Evolutionary conservation across 2,329 filamentous ascomycete species (phyloP).

Genomic region (Colletotrichum scovillei): DNA sequence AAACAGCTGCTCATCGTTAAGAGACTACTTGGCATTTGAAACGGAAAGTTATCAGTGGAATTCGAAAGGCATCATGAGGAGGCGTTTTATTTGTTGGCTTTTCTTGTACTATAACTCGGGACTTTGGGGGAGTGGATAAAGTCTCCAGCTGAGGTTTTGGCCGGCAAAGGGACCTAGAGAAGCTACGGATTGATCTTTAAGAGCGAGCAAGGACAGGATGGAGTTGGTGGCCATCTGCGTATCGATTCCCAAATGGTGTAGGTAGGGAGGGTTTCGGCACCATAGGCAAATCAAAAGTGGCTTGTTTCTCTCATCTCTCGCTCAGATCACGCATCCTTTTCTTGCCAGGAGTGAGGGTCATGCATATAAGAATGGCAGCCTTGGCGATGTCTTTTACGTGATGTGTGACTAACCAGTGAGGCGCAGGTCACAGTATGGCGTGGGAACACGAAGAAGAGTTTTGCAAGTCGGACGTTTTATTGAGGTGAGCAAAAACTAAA

Average conservation of each 20-base stretch:
- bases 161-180: conserved; percentile 6
- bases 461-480: background rate
- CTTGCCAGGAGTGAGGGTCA: background rate
- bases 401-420: background rate
- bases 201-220: conserved; percentile 29
- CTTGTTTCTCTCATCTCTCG: conserved; percentile 3
- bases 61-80: conserved; percentile 22
- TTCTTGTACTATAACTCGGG: conserved; percentile 35
- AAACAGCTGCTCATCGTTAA: background rate
- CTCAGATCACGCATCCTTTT: background rate
- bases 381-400: background rate
- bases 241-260: conserved; percentile 25
- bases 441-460: background rate
- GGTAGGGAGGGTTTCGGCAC: conserved; percentile 10
- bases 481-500: conserved; percentile 7
- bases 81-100: conserved; percentile 31
- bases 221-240: conserved; percentile 25
- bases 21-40: conserved; percentile 2
- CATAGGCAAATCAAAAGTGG: conserved; percentile 32
- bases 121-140: conserved; percentile 28
- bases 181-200: conserved; percentile 10
- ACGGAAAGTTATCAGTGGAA: background rate
- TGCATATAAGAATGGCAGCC: background rate
- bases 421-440: background rate
- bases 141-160: conserved; percentile 15